phyloP scores from a whole-genome alignment of 179 eudicot species.

The Gypsophila paniculata region DNA sequence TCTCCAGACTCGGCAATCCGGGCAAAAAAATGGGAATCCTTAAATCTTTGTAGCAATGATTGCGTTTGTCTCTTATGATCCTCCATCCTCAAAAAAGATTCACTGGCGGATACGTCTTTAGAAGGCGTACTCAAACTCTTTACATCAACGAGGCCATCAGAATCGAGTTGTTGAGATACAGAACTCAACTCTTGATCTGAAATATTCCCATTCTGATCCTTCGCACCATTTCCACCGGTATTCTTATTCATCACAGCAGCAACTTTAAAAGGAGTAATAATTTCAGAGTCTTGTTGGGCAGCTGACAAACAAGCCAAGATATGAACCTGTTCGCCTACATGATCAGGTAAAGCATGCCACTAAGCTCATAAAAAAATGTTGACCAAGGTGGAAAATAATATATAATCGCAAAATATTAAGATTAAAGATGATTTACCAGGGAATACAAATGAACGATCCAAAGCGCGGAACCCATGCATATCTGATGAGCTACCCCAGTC shows the following conservation, averaged over 20 bases:
- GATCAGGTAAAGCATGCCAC: slow-evolving; percentile 2
- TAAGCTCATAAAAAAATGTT: slow-evolving; percentile 11
- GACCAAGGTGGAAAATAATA: not conserved
- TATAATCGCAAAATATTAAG: not conserved
- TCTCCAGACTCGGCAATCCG: slow-evolving; percentile 73
- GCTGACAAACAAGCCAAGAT: slow-evolving; percentile 79
- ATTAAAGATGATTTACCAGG: slow-evolving; percentile 49
- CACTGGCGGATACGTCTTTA: slow-evolving; percentile 57
- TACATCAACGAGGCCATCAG: slow-evolving; percentile 33
- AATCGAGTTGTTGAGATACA: slow-evolving; percentile 29
- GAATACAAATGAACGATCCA: slow-evolving; percentile 83
- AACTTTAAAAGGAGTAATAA: slow-evolving; percentile 87
- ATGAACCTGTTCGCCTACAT: slow-evolving; percentile 83
- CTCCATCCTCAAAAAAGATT: slow-evolving; percentile 83
- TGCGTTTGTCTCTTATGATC: slow-evolving; percentile 69
- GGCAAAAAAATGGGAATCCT: slow-evolving; percentile 85
- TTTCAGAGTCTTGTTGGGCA: slow-evolving; percentile 65
- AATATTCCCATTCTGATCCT: slow-evolving; percentile 45
- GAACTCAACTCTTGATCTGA: slow-evolving; percentile 31
- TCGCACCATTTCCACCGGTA: slow-evolving; percentile 43
- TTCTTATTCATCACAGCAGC: slow-evolving; percentile 80
- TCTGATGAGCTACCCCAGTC: slow-evolving; percentile 60
- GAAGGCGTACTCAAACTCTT: slow-evolving; percentile 33
- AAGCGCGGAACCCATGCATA: slow-evolving; percentile 49
- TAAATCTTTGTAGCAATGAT: slow-evolving; percentile 58